Evolutionary conservation across 2,329 filamentous ascomycete genomes (phyloP).

Genomic region (Fusarium sp.): DNA sequence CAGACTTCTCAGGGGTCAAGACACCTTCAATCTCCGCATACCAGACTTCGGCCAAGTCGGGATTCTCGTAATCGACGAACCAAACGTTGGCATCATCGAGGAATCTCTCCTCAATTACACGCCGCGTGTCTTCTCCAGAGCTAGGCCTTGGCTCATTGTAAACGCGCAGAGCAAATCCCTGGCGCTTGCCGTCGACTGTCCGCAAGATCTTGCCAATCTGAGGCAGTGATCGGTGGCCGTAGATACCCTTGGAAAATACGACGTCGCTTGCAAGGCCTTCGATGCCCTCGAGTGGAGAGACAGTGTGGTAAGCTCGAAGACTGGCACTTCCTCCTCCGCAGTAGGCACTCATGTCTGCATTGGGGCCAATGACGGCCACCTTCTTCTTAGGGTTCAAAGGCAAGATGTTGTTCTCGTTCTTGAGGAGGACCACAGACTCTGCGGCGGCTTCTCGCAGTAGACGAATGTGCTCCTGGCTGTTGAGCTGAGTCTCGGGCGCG

Average conservation of each 20-base stretch:
- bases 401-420: constrained; percentile 19
- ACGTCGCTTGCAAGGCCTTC: constrained; percentile 33
- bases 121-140: not conserved
- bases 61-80: constrained; percentile 45
- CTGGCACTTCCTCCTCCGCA: constrained; percentile 50
- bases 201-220: constrained; percentile 42
- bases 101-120: constrained; percentile 37
- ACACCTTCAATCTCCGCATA: constrained; percentile 41
- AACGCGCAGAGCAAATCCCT: constrained; percentile 44
- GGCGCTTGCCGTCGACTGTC: constrained; percentile 34
- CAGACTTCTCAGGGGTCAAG: constrained; percentile 34
- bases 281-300: constrained; percentile 49
- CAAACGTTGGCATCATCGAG: constrained; percentile 40
- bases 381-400: constrained; percentile 9
- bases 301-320: constrained; percentile 47
- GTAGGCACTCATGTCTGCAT: constrained; percentile 55
- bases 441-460: constrained; percentile 57
- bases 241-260: constrained; percentile 43
- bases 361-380: constrained; percentile 66
- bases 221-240: constrained; percentile 49
- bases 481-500: constrained; percentile 26
- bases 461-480: constrained; percentile 41
- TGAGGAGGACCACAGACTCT: constrained; percentile 68
- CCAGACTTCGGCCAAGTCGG: constrained; percentile 36
- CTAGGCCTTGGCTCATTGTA: constrained; percentile 33